These are phyloP conservation scores for Actinomortierella ambigua DNA, from an alignment of 371 early-diverging fungal genomes.

Conservation along the genomic window DNA sequence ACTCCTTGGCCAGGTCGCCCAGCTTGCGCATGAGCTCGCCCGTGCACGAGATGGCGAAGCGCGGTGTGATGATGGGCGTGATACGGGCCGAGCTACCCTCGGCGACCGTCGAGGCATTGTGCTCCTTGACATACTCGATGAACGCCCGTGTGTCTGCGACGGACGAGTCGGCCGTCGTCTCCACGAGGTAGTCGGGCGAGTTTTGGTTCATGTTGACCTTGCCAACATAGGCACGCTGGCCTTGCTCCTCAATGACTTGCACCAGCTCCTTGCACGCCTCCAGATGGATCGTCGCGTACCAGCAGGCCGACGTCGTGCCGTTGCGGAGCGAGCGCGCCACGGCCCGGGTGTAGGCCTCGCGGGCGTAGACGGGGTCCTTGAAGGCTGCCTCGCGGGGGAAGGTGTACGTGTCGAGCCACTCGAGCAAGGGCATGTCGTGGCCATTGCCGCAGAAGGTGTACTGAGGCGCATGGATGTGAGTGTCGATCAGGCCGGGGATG, in stretches of 20 bases:
- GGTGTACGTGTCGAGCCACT: conserved; percentile 86
- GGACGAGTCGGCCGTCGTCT: conserved; percentile 66
- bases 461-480: conserved; percentile 97
- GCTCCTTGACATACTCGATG: conserved; percentile 56
- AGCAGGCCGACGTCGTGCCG: conserved; percentile 89
- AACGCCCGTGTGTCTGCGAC: conserved; percentile 73
- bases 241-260: conserved; percentile 66
- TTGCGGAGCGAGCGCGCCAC: conserved; percentile 71
- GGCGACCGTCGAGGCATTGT: conserved; percentile 4
- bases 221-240: conserved; percentile 92
- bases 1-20: conserved; percentile 69
- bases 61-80: conserved; percentile 86
- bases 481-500: conserved; percentile 89
- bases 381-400: conserved; percentile 86
- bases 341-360: conserved; percentile 63
- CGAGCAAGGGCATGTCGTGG: conserved; percentile 86
- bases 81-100: conserved; percentile 47
- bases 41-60: conserved; percentile 88
- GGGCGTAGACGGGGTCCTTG: conserved; percentile 63
- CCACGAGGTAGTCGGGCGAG: conserved; percentile 75
- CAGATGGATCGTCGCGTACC: conserved; percentile 90
- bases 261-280: conserved; percentile 73
- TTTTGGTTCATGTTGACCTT: conserved; percentile 96
- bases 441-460: conserved; percentile 87
- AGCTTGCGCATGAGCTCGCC: conserved; percentile 68